Conservation (phyloP, 192 early-diverging fungal species). For the Rhizophagus sp. region DNA sequence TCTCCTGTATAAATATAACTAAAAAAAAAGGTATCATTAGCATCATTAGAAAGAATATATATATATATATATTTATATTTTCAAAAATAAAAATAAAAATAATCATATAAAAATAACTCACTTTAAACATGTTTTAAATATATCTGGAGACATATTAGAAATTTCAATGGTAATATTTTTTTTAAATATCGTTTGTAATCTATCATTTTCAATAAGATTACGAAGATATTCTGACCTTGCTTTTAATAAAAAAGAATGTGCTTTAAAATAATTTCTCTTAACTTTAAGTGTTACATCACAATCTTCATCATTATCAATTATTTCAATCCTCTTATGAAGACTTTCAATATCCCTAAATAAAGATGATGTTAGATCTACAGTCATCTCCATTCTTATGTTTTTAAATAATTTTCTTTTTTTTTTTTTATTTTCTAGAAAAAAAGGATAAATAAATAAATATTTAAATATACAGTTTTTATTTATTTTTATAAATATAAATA, state of each 20-base stretch:
- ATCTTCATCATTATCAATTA: not conserved
- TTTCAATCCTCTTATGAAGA: not conserved
- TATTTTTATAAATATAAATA: no score
- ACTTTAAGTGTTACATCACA: slow-evolving; percentile 10
- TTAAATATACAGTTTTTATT: no score
- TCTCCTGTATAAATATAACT: not conserved
- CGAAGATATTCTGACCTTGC: slow-evolving; percentile 8
- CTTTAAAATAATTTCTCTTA: not conserved
- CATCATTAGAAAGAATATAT: no score
- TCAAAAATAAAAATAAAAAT: no score
- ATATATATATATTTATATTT: no score
- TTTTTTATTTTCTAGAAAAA: no score
- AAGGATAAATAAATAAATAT: no score
- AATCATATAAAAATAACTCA: not conserved
- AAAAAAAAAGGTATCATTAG: not conserved
- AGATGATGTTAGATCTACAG: not conserved
- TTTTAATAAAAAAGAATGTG: not conserved
- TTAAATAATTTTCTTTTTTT: no score
- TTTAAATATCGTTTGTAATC: no score
- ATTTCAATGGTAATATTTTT: not conserved
- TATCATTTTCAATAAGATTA: not conserved
- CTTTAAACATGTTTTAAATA: not conserved
- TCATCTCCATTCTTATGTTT: not conserved
- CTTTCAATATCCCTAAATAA: not conserved
- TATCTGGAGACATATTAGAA: not conserved